Evolutionary conservation across 2,329 filamentous ascomycete genomes (phyloP).

Genomic region (Fusarium succisae): DNA sequence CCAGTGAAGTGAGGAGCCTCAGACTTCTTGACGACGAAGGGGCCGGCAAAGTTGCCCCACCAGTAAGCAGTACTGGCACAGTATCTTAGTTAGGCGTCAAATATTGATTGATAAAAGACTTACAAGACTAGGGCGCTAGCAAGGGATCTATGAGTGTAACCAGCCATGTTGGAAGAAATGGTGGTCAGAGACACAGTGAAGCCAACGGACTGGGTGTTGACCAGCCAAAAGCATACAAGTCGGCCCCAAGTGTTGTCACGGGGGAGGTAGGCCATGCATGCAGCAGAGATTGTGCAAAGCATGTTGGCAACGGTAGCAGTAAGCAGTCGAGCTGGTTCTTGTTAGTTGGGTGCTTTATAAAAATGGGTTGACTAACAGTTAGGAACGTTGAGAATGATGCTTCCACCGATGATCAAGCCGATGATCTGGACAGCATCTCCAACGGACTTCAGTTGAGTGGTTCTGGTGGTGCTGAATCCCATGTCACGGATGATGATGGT

Average conservation of each 20-base stretch:
- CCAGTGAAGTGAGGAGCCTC: neutral
- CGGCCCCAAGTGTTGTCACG: neutral
- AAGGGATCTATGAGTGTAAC: neutral
- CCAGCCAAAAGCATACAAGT: slow-evolving; percentile 5
- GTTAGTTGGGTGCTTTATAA: neutral
- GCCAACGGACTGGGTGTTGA: neutral
- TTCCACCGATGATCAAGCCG: neutral
- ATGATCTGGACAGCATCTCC: slow-evolving; percentile 4
- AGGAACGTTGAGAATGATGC: neutral
- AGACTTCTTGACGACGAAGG: neutral
- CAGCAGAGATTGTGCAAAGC: slow-evolving; percentile 2
- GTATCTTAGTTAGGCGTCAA: neutral
- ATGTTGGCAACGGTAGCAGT: slow-evolving; percentile 3
- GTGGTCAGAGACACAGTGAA: slow-evolving; percentile 8
- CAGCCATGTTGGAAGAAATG: slow-evolving; percentile 8
- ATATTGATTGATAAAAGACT: neutral
- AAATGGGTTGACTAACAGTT: neutral
- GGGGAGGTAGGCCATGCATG: slow-evolving; percentile 5
- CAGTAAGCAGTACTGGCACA: neutral
- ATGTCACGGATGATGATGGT: slow-evolving; percentile 12
- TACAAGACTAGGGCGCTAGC: slow-evolving; percentile 3
- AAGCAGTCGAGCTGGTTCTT: neutral
- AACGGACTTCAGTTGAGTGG: neutral
- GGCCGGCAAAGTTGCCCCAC: slow-evolving; percentile 6
- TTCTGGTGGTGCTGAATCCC: slow-evolving; percentile 2